A percentile compares a stretch with the other conserved stretches of the same genome.
Conservation (phyloP, 2,329 filamentous ascomycete genomes). For the Venturia oleaginea region DNA sequence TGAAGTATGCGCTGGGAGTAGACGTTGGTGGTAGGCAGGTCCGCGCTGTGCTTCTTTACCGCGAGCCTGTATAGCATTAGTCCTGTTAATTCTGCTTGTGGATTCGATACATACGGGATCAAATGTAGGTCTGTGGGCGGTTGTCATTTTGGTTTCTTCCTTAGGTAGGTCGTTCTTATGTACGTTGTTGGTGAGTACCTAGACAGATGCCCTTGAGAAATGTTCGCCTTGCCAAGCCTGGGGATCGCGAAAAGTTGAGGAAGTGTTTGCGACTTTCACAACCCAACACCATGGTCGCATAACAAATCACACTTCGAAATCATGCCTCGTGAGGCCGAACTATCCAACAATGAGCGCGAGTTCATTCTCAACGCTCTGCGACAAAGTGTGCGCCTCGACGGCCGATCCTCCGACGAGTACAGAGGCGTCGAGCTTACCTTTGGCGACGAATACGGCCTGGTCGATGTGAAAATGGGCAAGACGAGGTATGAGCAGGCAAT, state of each 20-base stretch:
- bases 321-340: constrained; percentile 90
- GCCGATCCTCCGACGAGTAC: constrained; percentile 71
- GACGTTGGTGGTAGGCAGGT: constrained; percentile 89
- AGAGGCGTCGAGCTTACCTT: constrained; percentile 70
- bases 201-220: no score
- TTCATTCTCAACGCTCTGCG: constrained; percentile 79
- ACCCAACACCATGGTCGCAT: background rate
- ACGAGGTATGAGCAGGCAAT: constrained; percentile 54
- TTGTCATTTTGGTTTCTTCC: constrained; percentile 35
- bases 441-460: constrained; percentile 83
- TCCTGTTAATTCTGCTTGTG: background rate
- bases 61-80: constrained; percentile 52
- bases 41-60: constrained; percentile 93
- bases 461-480: constrained; percentile 79
- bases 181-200: no score
- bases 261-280: background rate
- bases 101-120: constrained; percentile 59
- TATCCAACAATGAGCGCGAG: constrained; percentile 77
- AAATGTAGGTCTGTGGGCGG: constrained; percentile 79
- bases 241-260: background rate
- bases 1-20: constrained; percentile 85
- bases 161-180: no score
- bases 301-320: constrained; percentile 19
- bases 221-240: background rate
- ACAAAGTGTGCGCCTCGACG: constrained; percentile 75